Conservation (phyloP, 306 rosid genomes). For the Castanea crenata region DNA sequence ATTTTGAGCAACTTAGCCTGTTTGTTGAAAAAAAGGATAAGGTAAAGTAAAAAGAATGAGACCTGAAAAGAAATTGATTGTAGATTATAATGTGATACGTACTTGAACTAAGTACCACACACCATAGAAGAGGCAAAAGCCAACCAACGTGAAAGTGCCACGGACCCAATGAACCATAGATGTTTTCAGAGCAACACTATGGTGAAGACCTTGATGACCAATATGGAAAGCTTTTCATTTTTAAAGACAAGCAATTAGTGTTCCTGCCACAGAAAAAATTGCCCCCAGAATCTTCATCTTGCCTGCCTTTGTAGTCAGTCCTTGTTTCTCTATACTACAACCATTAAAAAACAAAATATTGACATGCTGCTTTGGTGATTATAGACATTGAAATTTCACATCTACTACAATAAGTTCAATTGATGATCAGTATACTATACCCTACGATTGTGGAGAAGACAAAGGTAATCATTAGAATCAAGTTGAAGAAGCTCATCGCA, state of each 20-base stretch:
- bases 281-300: constrained; percentile 47
- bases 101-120: constrained; percentile 62
- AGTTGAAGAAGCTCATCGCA: constrained; percentile 56
- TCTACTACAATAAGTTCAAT: no score
- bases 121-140: constrained; percentile 47
- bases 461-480: constrained; percentile 60
- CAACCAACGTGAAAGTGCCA: constrained; percentile 51
- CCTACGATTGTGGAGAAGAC: constrained; percentile 36
- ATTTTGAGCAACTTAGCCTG: constrained; percentile 49
- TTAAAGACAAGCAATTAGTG: constrained; percentile 40
- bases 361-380: background rate
- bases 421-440: constrained; percentile 11
- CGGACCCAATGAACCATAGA: constrained; percentile 37
- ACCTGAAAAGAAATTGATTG: no score
- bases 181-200: background rate
- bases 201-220: constrained; percentile 23
- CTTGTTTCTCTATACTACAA: constrained; percentile 47
- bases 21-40: background rate
- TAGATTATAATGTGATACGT: background rate
- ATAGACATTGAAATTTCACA: background rate
- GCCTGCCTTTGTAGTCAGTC: constrained; percentile 30
- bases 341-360: background rate
- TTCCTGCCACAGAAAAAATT: constrained; percentile 56
- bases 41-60: background rate
- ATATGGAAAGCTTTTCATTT: constrained; percentile 46